Evolutionary conservation across 768 basidiomycete genomes (phyloP).

Genomic region (Kwoniella dendrophila): DNA sequence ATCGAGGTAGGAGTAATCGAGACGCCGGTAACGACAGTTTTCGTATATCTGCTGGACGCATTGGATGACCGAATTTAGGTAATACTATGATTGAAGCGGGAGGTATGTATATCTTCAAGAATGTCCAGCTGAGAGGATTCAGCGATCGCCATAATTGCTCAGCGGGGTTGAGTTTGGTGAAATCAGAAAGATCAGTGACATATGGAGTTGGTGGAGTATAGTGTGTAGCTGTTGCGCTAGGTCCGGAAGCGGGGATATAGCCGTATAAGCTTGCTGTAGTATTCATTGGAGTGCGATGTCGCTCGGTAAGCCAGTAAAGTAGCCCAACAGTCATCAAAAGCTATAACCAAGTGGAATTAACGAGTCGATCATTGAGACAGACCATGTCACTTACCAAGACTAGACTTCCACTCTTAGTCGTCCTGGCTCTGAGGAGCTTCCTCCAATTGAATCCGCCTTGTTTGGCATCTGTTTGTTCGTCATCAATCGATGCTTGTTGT

Average conservation of each 20-base stretch:
- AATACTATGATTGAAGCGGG: constrained; percentile 71
- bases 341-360: constrained; percentile 11
- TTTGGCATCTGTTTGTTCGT: constrained; percentile 7
- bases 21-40: constrained; percentile 36
- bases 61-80: constrained; percentile 34
- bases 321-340: constrained; percentile 45
- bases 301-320: constrained; percentile 51
- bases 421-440: constrained; percentile 38
- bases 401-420: constrained; percentile 48
- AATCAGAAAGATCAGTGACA: constrained; percentile 7
- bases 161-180: constrained; percentile 18
- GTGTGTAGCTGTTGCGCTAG: constrained; percentile 2
- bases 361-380: too few relatives aligned
- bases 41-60: constrained; percentile 47
- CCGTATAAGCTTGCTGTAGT: constrained; percentile 48
- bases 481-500: background rate
- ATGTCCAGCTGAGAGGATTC: constrained; percentile 44
- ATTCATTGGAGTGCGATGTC: constrained; percentile 19
- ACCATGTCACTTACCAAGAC: constrained; percentile 37
- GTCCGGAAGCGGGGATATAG: constrained; percentile 28
- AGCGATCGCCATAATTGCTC: constrained; percentile 45
- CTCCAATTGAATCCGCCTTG: constrained; percentile 34
- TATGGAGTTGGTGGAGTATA: constrained; percentile 18
- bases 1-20: constrained; percentile 45
- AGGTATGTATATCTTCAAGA: constrained; percentile 36